Conservation (phyloP, 2,329 filamentous ascomycete species). For the Herpotrichia juniperi region DNA sequence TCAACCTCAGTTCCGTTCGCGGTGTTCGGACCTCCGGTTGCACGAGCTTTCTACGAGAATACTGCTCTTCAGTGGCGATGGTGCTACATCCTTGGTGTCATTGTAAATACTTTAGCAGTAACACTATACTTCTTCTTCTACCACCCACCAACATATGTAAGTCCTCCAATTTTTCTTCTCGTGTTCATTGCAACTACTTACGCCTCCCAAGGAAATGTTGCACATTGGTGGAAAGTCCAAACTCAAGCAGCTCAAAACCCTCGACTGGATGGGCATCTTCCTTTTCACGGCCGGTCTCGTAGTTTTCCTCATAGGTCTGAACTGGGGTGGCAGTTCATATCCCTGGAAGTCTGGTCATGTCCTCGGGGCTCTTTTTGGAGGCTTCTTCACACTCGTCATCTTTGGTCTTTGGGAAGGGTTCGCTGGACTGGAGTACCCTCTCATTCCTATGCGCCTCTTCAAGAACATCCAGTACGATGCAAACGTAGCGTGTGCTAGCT, state of each 20-base stretch:
- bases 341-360: constrained; percentile 44
- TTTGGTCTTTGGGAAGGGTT: constrained; percentile 41
- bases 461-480: constrained; percentile 36
- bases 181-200: background rate
- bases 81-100: constrained; percentile 37
- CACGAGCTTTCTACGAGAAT: constrained; percentile 35
- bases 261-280: constrained; percentile 57
- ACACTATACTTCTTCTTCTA: constrained; percentile 45
- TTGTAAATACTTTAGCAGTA: constrained; percentile 35
- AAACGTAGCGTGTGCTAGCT: constrained; percentile 37
- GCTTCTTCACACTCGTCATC: constrained; percentile 35
- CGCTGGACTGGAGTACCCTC: constrained; percentile 34
- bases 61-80: constrained; percentile 40
- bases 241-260: constrained; percentile 39
- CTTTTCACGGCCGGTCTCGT: constrained; percentile 54
- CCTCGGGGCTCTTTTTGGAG: constrained; percentile 41
- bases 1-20: constrained; percentile 37
- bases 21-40: constrained; percentile 38
- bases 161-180: constrained; percentile 1
- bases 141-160: constrained; percentile 39
- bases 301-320: constrained; percentile 55
- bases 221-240: constrained; percentile 42
- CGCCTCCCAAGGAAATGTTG: constrained; percentile 35
- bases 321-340: constrained; percentile 47
- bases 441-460: constrained; percentile 35